Percentiles rank a stretch among this genome's conserved stretches.
phyloP scores from a whole-genome alignment of 2,329 filamentous ascomycete species.

The Curvularia lunata region DNA sequence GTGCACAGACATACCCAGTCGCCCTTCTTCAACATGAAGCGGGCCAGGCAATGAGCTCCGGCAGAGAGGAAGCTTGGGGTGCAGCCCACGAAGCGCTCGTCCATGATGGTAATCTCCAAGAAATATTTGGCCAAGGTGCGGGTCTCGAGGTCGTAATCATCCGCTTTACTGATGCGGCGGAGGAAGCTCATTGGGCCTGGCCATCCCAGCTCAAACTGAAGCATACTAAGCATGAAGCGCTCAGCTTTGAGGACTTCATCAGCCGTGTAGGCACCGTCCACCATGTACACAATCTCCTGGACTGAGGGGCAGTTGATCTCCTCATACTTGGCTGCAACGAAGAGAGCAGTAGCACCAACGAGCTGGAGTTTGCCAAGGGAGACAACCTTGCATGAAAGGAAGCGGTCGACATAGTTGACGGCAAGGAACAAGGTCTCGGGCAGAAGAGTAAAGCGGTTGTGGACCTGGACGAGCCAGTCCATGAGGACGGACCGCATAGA shows the following conservation, averaged over 20 bases:
- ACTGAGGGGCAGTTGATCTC: conserved; percentile 98
- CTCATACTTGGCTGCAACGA: conserved; percentile 97
- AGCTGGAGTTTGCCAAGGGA: conserved; percentile 94
- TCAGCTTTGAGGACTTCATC: conserved; percentile 98
- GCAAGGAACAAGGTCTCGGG: conserved; percentile 94
- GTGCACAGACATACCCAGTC: conserved; percentile 74
- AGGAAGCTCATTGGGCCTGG: conserved; percentile 99
- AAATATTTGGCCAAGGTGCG: conserved; percentile 97
- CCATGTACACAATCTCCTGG: conserved; percentile 97
- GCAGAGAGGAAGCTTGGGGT: conserved; percentile 90
- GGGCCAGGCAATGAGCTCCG: conserved; percentile 88
- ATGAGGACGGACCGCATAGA: conserved; percentile 97
- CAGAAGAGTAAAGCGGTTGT: conserved; percentile 86
- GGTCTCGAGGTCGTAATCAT: conserved; percentile 96
- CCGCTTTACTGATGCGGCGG: conserved; percentile 94
- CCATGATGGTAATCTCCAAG: conserved; percentile 95
- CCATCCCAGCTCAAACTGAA: conserved; percentile 94
- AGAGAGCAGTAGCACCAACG: conserved; percentile 92
- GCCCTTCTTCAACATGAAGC: conserved; percentile 87
- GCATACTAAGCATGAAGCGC: conserved; percentile 96
- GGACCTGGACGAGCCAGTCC: conserved; percentile 98
- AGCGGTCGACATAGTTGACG: conserved; percentile 97
- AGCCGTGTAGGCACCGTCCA: conserved; percentile 84
- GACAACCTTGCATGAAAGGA: conserved; percentile 92
- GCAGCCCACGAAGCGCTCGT: conserved; percentile 92